Conservation (phyloP, 2,329 filamentous ascomycete species). For the Fusarium paranaense region DNA sequence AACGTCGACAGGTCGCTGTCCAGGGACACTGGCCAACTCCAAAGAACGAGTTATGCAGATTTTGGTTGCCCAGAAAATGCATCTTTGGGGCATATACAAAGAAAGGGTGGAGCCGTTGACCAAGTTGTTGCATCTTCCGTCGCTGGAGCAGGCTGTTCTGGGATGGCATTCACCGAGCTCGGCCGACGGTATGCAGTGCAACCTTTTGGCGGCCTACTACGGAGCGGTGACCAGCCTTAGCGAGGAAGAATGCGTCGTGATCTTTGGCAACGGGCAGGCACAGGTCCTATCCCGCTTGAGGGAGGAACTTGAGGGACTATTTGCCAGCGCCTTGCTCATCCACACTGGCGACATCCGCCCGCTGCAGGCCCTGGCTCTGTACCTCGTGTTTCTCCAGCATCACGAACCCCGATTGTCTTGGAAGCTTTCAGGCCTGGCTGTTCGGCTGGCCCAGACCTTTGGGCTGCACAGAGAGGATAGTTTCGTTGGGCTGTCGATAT, state of each 20-base stretch:
- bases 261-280: constrained; percentile 5
- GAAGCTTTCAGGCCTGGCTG: constrained; percentile 8
- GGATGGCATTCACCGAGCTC: background rate
- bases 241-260: background rate
- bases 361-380: constrained; percentile 2
- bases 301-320: constrained; percentile 5
- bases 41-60: background rate
- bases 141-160: constrained; percentile 4
- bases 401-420: constrained; percentile 10
- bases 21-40: background rate
- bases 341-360: constrained; percentile 13
- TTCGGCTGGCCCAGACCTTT: constrained; percentile 13
- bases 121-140: constrained; percentile 7
- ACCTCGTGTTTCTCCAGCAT: constrained; percentile 6
- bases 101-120: constrained; percentile 10
- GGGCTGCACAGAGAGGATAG: constrained; percentile 15
- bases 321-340: constrained; percentile 3
- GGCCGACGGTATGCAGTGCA: constrained; percentile 3
- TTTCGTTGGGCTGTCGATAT: constrained; percentile 9
- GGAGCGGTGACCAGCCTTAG: constrained; percentile 7
- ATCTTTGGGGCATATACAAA: constrained; percentile 10
- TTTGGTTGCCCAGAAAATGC: background rate
- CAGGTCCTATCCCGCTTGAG: background rate
- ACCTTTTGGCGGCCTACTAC: constrained; percentile 8
- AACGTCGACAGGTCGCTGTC: background rate